Evolutionary conservation across 1,284 basidiomycete genomes (phyloP).

Genomic region (Mycosarcoma maydis): DNA sequence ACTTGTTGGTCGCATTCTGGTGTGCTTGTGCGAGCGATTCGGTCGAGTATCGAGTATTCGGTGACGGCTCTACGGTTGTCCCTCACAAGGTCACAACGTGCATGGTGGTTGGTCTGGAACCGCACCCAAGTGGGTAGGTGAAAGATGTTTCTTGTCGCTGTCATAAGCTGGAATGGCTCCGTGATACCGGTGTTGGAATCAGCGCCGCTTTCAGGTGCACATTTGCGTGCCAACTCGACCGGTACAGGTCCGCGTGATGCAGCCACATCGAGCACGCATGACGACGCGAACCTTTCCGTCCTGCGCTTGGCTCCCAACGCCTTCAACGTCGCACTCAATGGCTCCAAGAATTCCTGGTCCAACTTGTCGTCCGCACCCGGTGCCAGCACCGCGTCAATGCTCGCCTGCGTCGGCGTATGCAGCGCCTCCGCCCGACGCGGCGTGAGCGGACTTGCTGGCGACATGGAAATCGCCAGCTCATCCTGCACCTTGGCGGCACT

Average conservation of each 20-base stretch:
- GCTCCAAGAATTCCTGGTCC: too few species aligned
- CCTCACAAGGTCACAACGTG: not conserved
- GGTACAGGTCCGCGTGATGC: not conserved
- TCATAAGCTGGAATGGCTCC: conserved; percentile 14
- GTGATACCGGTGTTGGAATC: not conserved
- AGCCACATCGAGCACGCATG: conserved; percentile 4
- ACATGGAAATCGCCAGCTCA: conserved; percentile 22
- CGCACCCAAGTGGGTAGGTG: conserved; percentile 26
- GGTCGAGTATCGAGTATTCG: too few species aligned
- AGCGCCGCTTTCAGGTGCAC: too few species aligned
- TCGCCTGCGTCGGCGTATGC: conserved; percentile 31
- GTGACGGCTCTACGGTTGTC: conserved; percentile 11
- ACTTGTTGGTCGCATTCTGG: too few species aligned
- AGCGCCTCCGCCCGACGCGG: conserved; percentile 22
- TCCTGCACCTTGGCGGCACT: not conserved
- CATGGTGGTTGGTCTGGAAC: conserved; percentile 32
- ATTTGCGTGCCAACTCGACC: too few species aligned
- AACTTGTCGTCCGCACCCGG: not conserved
- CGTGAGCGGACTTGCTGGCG: conserved; percentile 30
- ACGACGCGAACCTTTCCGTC: conserved; percentile 11
- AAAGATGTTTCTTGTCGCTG: conserved; percentile 16
- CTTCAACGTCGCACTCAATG: conserved; percentile 36
- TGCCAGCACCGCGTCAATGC: conserved; percentile 9
- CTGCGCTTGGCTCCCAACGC: conserved; percentile 31
- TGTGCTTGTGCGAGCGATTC: too few species aligned